Base-by-base conservation (phyloP, 768 basidiomycete genomes). In the Lanmaoa rubissima region DNA sequence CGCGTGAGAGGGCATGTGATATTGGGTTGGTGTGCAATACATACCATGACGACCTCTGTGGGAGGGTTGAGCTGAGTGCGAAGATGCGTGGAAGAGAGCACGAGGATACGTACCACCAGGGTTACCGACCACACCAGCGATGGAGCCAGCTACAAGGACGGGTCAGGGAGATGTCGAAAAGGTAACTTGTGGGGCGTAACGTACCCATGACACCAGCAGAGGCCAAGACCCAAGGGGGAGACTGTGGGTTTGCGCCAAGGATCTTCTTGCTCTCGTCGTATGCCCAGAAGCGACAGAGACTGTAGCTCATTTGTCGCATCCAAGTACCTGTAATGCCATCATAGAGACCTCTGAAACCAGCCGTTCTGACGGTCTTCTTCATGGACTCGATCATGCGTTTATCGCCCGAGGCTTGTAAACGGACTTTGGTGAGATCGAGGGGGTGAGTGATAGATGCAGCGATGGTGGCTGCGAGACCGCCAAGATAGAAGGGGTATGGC, bases 261-360 rank as follows among this genome's bases (percentile, higher is more conserved):
- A 87, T 61, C 76, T 88, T 92, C 79, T 94, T 95, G 70, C 87
- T 90, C 75, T 91, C 88, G 60, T 94, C 92, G 70, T 94, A 93
- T 16, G 90, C 91, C 84, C 91, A 94, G 77, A 94, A 95, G n/a
- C 92, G 80, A 70, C 90, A 92, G 70, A 94, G 77, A 42, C 90
- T 92, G 74, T 95, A 95, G 35, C 86, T 90, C 91, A 94, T 92
- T 74, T 96, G 93, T 31, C 93, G 83, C 73, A 96, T 74, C 84
- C 91, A 88, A 28, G 93, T 96, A 32, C 92, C 93, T 3, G 87
- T 78, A 57, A 94, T 91, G 17, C 93, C 93, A 67, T 94, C 93
- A 65, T 84, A 92, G 47, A 94, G 78, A 3, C 93, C 93, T 62
- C 64, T 60, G 61, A 64, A 61, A 79, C 92, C 92, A 47, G 88